Evolutionary conservation across 208 protist species (phyloP).

Genomic region (Leishmania braziliensis): DNA sequence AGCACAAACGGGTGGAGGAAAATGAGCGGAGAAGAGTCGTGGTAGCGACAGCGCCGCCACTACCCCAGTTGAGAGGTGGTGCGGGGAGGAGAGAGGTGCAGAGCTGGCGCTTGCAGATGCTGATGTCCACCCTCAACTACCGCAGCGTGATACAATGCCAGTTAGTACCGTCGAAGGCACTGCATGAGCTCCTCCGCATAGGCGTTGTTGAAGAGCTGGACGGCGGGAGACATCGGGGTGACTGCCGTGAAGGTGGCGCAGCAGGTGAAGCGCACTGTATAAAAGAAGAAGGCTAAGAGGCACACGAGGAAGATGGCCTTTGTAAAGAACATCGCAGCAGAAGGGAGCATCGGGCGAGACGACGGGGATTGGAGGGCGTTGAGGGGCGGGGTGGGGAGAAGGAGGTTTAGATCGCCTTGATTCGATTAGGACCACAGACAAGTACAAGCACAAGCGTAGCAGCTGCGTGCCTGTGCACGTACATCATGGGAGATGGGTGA

Average conservation of each 20-base stretch:
- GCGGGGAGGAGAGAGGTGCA: background rate
- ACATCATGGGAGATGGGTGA: too few relatives aligned
- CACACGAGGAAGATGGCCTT: slow-evolving; percentile 52
- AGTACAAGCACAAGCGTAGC: background rate
- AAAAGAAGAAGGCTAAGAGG: slow-evolving; percentile 55
- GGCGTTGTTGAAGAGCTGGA: slow-evolving; percentile 41
- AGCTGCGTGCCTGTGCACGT: background rate
- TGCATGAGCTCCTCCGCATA: slow-evolving; percentile 53
- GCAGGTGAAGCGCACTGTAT: slow-evolving; percentile 66
- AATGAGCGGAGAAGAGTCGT: background rate
- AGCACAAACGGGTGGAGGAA: background rate
- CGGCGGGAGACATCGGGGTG: slow-evolving; percentile 42
- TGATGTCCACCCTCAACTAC: background rate
- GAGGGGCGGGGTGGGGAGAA: background rate
- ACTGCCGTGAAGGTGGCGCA: slow-evolving; percentile 71
- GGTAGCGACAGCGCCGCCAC: background rate
- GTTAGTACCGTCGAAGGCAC: slow-evolving; percentile 64
- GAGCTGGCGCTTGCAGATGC: background rate
- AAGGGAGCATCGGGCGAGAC: slow-evolving; percentile 8
- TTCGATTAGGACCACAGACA: background rate
- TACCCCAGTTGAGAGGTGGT: background rate
- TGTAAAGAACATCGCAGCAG: background rate
- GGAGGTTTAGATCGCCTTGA: too few relatives aligned
- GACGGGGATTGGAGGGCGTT: background rate
- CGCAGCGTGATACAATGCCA: background rate